phyloP scores from a whole-genome alignment of 169 alveolate species.

The Cystoisospora suis region DNA sequence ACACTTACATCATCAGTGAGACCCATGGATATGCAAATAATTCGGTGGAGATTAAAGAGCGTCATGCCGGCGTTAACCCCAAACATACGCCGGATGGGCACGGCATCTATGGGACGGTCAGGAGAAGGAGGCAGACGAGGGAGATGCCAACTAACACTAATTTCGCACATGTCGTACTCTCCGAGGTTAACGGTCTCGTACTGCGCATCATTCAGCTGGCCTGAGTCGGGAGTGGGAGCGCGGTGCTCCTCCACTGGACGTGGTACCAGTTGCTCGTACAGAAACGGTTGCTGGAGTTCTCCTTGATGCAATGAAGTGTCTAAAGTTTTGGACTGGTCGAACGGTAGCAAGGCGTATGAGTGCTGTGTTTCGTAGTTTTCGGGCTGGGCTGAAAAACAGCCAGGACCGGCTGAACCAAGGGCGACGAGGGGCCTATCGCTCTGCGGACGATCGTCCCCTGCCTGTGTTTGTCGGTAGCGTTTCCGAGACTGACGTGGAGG shows the following conservation, averaged over 20 bases:
- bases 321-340: background rate
- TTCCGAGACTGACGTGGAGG: background rate
- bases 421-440: background rate
- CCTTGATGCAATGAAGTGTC: background rate
- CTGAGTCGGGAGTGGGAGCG: background rate
- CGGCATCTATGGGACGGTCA: conserved; percentile 21
- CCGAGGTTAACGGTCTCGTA: conserved; percentile 16
- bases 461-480: no score
- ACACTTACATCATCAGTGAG: conserved; percentile 53
- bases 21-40: conserved; percentile 54
- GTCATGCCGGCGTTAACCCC: conserved; percentile 60
- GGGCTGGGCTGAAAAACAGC: no score
- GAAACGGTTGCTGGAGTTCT: background rate
- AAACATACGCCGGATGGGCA: conserved; percentile 47
- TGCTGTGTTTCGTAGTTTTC: background rate
- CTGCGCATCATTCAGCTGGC: background rate
- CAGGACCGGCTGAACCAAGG: background rate
- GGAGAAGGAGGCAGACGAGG: conserved; percentile 30
- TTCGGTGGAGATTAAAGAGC: conserved; percentile 56
- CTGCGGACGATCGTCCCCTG: no score
- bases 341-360: background rate
- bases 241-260: no score
- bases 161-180: conserved; percentile 58
- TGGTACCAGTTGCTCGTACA: background rate
- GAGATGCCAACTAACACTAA: conserved; percentile 44